Conservation (phyloP, 176 grass and related monocot species). For the Elaeis guineensis region DNA sequence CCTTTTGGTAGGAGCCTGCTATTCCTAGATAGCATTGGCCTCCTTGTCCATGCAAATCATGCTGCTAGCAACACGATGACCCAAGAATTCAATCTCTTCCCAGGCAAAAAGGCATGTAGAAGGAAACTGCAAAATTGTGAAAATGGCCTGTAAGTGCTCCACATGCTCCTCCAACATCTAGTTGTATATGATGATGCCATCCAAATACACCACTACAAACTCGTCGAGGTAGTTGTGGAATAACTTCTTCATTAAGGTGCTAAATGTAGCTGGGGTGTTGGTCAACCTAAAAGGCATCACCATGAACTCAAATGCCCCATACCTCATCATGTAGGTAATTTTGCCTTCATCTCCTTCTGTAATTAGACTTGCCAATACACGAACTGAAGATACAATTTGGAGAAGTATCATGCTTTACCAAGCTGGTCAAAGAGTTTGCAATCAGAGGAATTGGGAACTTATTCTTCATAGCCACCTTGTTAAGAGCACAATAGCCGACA, state of each 20-base stretch:
- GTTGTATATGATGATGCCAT: not conserved
- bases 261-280: not conserved
- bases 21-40: not conserved
- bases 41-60: not conserved
- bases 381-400: not conserved
- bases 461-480: no score
- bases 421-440: not conserved
- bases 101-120: not conserved
- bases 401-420: not conserved
- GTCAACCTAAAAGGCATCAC: no score
- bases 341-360: not conserved
- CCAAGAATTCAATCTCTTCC: not conserved
- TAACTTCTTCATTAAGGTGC: not conserved
- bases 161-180: not conserved
- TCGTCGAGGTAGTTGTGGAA: no score
- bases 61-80: not conserved
- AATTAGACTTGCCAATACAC: not conserved
- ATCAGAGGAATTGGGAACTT: not conserved
- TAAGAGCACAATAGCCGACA: no score
- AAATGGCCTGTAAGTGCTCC: not conserved
- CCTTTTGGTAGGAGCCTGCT: not conserved
- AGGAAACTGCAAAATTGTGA: not conserved
- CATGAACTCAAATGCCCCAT: not conserved
- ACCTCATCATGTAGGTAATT: no score
- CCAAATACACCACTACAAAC: not conserved